Evolutionary conservation across 208 protist species (phyloP).

Genomic region (Novymonas esmeraldas): DNA sequence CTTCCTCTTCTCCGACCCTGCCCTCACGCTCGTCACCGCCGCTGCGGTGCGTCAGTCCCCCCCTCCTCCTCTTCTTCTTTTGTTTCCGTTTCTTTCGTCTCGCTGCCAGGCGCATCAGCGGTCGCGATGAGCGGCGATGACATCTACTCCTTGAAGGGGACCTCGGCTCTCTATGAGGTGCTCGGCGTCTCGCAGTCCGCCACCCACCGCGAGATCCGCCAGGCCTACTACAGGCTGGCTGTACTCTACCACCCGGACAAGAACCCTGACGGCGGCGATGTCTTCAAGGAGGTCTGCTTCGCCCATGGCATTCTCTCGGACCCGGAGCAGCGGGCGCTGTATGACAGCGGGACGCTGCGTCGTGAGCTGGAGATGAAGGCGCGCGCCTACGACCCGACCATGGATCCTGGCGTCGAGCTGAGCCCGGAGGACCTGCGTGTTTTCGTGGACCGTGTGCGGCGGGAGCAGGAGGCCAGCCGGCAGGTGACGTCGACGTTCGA

Average conservation of each 20-base stretch:
- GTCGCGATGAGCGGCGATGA: conserved; percentile 39
- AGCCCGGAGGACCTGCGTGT: conserved; percentile 70
- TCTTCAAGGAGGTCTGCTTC: conserved; percentile 90
- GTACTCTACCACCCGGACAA: conserved; percentile 93
- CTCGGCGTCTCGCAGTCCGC: conserved; percentile 63
- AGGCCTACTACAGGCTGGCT: conserved; percentile 85
- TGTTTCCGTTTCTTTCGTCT: neutral
- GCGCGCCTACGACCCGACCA: conserved; percentile 72
- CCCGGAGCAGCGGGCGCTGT: conserved; percentile 71
- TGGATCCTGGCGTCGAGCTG: conserved; percentile 86
- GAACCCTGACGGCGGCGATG: conserved; percentile 74
- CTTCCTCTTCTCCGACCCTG: too few species aligned
- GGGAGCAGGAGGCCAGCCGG: conserved; percentile 44
- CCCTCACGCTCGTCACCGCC: too few species aligned
- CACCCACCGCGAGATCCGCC: conserved; percentile 75
- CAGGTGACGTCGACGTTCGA: conserved; percentile 65
- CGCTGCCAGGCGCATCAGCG: neutral
- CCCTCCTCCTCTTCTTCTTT: neutral
- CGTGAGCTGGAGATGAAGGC: conserved; percentile 64
- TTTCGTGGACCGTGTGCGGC: conserved; percentile 77
- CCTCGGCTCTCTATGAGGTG: conserved; percentile 80
- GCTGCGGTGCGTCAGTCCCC: neutral
- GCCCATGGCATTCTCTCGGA: conserved; percentile 86
- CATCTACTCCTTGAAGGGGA: conserved; percentile 77
- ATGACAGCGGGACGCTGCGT: conserved; percentile 71